Conservation (phyloP, 306 rosid species). For the Hippophae tibetana region DNA sequence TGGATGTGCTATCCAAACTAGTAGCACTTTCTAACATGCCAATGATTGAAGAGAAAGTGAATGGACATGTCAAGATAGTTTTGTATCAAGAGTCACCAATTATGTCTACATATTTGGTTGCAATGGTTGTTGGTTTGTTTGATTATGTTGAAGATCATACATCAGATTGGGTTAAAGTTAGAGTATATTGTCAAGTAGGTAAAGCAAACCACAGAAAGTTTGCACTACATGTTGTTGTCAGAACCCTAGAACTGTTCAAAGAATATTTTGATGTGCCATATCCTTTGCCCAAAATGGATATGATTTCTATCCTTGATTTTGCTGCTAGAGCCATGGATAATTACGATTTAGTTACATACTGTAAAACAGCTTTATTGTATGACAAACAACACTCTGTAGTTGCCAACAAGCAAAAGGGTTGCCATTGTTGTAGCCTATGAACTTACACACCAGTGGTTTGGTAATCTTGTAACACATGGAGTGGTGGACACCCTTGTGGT, state of each 20-base stretch:
- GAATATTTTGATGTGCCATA: conserved; percentile 75
- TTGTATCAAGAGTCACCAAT: conserved; percentile 44
- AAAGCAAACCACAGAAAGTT: conserved; percentile 39
- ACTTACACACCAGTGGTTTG: conserved; percentile 96
- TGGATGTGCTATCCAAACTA: conserved; percentile 45
- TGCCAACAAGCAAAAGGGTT: conserved; percentile 84
- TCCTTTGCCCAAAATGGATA: conserved; percentile 81
- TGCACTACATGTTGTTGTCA: conserved; percentile 45
- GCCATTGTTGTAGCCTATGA: conserved; percentile 87
- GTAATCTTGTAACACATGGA: conserved; percentile 94
- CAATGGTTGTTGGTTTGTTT: conserved; percentile 37
- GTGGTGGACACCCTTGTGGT: conserved; percentile 99
- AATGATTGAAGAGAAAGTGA: conserved; percentile 30
- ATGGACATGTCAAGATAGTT: conserved; percentile 37
- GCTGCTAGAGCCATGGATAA: conserved; percentile 98
- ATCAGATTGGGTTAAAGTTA: conserved; percentile 23
- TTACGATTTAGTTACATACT: conserved; percentile 85
- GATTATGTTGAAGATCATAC: conserved; percentile 33
- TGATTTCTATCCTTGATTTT: conserved; percentile 94
- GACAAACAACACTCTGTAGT: conserved; percentile 89
- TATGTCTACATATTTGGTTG: conserved; percentile 70
- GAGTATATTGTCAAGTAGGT: conserved; percentile 47
- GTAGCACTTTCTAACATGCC: conserved; percentile 67
- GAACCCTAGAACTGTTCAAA: conserved; percentile 33
- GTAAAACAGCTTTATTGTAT: conserved; percentile 85